These are phyloP conservation scores for Pythium rishiriense DNA, from an alignment of 352 stramenopile genomes.

Conservation along the genomic window DNA sequence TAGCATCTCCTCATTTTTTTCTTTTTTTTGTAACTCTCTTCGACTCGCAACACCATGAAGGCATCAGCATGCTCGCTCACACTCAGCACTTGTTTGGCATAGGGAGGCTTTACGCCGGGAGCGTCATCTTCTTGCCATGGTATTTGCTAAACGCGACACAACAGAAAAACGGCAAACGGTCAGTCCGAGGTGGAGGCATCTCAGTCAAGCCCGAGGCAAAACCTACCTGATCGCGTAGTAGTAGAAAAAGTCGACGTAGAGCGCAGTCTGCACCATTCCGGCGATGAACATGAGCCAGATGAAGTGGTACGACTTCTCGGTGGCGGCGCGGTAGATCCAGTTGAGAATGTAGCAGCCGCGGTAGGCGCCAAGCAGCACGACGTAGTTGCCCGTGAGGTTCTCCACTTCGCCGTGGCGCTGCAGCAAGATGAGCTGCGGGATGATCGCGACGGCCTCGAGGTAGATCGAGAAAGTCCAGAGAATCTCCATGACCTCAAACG, in stretches of 20 bases:
- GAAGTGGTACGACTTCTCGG: conserved; percentile 96
- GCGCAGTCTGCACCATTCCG: conserved; percentile 97
- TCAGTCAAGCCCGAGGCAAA: too few species aligned
- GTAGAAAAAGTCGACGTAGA: conserved; percentile 99
- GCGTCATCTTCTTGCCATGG: conserved; percentile 90
- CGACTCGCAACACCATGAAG: not conserved
- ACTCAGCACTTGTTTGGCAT: not conserved
- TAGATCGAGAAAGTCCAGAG: conserved; percentile 99
- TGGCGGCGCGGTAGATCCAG: conserved; percentile 98
- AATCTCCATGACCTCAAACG: conserved; percentile 91
- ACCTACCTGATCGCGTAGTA: conserved; percentile 95
- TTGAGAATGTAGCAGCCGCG: conserved; percentile 99
- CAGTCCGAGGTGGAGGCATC: too few species aligned
- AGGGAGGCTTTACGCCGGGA: conserved; percentile 60
- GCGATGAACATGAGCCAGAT: conserved; percentile 99
- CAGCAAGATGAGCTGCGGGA: conserved; percentile 99
- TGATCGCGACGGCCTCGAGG: conserved; percentile 97
- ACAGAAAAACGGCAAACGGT: too few species aligned
- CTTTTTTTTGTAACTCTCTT: conserved; percentile 2
- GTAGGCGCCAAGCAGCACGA: conserved; percentile 98
- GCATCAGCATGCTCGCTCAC: not conserved
- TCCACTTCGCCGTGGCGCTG: conserved; percentile 98
- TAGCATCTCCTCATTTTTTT: conserved; percentile 1
- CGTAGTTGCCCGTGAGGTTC: conserved; percentile 99
- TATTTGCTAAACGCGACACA: conserved; percentile 64